A percentile compares a stretch with the other conserved stretches of the same genome.
Evolutionary conservation across 2,329 filamentous ascomycete genomes (phyloP).

Genomic region (Colletotrichum sp.): DNA sequence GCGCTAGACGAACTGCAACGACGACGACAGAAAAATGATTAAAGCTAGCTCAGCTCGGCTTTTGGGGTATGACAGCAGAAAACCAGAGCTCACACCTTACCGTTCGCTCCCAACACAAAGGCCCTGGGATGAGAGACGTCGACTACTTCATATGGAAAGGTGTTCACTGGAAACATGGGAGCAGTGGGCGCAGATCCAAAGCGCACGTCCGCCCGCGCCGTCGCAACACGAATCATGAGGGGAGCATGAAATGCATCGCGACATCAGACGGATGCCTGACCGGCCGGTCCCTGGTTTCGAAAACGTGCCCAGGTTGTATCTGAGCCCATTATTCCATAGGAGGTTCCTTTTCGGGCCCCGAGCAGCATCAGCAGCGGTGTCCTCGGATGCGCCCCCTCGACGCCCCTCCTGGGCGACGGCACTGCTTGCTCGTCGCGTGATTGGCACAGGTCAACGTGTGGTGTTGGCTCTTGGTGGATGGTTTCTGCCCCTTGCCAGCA

Average conservation of each 20-base stretch:
- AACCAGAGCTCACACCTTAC: conserved; percentile 3
- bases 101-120: background rate
- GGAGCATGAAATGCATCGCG: conserved; percentile 14
- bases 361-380: conserved; percentile 1
- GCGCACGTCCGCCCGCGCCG: conserved; percentile 10
- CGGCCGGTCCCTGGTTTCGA: conserved; percentile 21
- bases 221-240: conserved; percentile 23
- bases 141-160: conserved; percentile 22
- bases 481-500: background rate
- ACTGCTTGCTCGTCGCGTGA: background rate
- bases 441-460: conserved; percentile 5
- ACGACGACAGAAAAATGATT: background rate
- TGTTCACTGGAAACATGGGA: background rate
- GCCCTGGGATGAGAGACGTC: background rate
- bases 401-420: background rate
- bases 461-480: background rate
- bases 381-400: background rate
- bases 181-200: conserved; percentile 1
- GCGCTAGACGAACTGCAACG: conserved; percentile 8
- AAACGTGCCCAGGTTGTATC: conserved; percentile 19
- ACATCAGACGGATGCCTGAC: conserved; percentile 19
- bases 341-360: background rate
- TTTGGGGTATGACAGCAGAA: background rate
- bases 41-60: background rate
- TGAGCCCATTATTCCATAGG: conserved; percentile 2